These are phyloP conservation scores for Populus nigra DNA, from an alignment of 345 rosid genomes.

Conservation along the genomic window DNA sequence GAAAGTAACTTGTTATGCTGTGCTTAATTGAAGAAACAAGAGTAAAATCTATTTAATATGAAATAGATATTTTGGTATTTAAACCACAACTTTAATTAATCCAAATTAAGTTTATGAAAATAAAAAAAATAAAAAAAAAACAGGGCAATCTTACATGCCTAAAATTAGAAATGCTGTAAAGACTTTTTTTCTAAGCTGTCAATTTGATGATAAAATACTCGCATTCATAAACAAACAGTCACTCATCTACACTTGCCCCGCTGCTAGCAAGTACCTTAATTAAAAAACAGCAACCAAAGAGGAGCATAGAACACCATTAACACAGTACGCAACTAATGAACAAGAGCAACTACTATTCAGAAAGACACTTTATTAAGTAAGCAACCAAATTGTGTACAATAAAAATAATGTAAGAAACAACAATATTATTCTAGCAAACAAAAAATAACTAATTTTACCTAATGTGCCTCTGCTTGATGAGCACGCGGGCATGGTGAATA, in stretches of 20 bases:
- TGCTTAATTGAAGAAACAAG: background rate
- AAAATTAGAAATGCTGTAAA: no score
- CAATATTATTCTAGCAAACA: background rate
- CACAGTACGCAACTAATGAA: background rate
- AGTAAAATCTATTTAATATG: background rate
- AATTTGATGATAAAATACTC: background rate
- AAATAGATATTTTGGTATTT: no score
- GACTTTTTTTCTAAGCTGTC: no score
- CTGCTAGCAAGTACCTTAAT: no score
- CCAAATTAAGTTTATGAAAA: background rate
- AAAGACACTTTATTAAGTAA: background rate
- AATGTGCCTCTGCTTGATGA: constrained; percentile 27
- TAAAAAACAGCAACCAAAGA: background rate
- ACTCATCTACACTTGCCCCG: background rate
- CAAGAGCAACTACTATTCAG: background rate
- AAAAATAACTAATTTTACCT: constrained; percentile 2
- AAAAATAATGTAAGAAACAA: background rate
- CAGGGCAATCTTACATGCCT: background rate
- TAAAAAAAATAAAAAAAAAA: no score
- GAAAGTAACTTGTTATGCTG: background rate
- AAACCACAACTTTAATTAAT: background rate
- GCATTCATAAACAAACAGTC: background rate
- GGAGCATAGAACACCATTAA: background rate
- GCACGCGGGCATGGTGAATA: constrained; percentile 25
- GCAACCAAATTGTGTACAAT: background rate